phyloP scores from a whole-genome alignment of 1,284 basidiomycete genomes.

The Phenoliferia sp. region DNA sequence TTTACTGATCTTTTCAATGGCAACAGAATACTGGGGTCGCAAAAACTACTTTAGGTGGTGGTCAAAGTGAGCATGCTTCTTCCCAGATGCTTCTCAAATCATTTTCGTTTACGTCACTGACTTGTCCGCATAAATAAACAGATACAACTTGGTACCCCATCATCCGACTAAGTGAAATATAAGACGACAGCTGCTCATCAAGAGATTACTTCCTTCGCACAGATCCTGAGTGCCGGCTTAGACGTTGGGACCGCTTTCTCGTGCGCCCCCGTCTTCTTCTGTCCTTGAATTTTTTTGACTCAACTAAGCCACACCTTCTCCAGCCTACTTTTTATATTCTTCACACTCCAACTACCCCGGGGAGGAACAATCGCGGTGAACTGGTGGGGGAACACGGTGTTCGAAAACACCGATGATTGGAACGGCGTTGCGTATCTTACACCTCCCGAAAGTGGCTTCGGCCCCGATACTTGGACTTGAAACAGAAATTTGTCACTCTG shows the following conservation, averaged over 20 bases:
- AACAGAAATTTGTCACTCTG: no score
- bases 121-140: no score
- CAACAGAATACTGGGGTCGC: slow-evolving; percentile 65
- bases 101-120: no score
- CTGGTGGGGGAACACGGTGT: slow-evolving; percentile 74
- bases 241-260: slow-evolving; percentile 59
- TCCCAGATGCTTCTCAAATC: no score
- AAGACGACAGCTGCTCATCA: no score
- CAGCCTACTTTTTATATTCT: no score
- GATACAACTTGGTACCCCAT: slow-evolving; percentile 78
- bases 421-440: slow-evolving; percentile 20
- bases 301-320: no score
- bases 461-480: background rate
- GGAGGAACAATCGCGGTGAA: slow-evolving; percentile 47
- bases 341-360: slow-evolving; percentile 69
- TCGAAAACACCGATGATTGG: slow-evolving; percentile 40
- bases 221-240: slow-evolving; percentile 47
- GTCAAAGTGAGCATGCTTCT: slow-evolving; percentile 39
- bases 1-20: background rate
- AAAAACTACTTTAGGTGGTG: slow-evolving; percentile 83
- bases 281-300: no score
- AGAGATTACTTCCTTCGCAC: background rate
- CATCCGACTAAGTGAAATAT: no score
- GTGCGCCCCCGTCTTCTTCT: slow-evolving; percentile 70
- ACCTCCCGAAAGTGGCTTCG: slow-evolving; percentile 24